Base-by-base conservation (phyloP, 495 filamentous ascomycete genomes). In the Astrothelium macrocarpum region DNA sequence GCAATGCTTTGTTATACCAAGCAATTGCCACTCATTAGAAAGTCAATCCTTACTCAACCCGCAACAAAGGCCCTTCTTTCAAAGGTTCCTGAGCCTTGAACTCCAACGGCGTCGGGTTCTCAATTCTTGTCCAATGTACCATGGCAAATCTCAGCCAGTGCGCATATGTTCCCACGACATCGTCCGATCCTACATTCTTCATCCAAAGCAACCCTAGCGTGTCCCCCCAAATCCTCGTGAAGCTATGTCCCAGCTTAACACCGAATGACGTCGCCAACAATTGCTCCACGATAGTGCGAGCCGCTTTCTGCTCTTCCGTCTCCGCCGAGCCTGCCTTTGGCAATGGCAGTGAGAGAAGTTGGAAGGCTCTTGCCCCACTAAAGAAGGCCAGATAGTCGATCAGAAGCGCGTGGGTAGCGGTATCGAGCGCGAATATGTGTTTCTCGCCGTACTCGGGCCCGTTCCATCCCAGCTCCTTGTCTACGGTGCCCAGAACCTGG, bases 161-260 rank as follows among this genome's bases (percentile, higher is more conserved):
- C 1, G 77, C 76, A 69, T 80, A 80, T 14, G 79, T 81, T 16
- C 64, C 68, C 28, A 60, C 46, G 39, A 62, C 62, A 53, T 61
- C 64, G 65, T 81, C 79, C 31, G 71, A 74, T 20, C 78, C 79
- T 14, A 74, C 72, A 68, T 80, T 46, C 53, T 73, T 76, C 71
- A 78, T 73, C 79, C 79, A 81, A 62, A 80, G 64, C 42, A 75
- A 76, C 18, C 79, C 78, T 14, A 81, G 62, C 2, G 79, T 81
- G 4, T 74, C 69, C 26, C 74, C 74, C 14, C 73, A 70, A 0
- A 82, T 75, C 20, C 73, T 71, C 39, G 81, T 82, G 32, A 81
- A 62, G 0, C 81, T 81, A 69, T 83, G 81, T 0, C 78, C 80
- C 16, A 85, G 67, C 72, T 83, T 84, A 64, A 82, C 78, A 16